Conservation (phyloP, 768 basidiomycete genomes). For the Solioccasus polychromus region DNA sequence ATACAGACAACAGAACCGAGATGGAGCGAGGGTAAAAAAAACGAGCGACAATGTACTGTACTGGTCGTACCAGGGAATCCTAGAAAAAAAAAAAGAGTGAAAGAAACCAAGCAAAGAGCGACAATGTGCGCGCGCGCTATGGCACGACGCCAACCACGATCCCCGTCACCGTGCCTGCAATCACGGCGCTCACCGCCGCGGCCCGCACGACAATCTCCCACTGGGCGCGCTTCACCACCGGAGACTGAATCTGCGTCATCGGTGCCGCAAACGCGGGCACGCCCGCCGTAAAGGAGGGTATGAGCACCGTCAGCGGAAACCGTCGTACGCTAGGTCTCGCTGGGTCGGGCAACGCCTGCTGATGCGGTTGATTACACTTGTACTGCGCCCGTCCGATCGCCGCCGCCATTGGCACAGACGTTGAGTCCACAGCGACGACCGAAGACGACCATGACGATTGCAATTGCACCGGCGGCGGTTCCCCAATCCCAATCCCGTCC, state of each 20-base stretch:
- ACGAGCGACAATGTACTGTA: too few species aligned
- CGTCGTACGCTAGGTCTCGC: not conserved
- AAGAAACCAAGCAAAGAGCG: too few species aligned
- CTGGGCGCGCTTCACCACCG: constrained; percentile 72
- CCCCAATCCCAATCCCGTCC: too few species aligned
- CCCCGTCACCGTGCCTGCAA: constrained; percentile 32
- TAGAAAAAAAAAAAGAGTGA: too few species aligned
- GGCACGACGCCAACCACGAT: constrained; percentile 21
- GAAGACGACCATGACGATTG: too few species aligned
- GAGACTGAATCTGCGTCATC: constrained; percentile 65
- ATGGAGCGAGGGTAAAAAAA: too few species aligned
- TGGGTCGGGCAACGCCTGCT: too few species aligned
- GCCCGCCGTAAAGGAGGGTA: constrained; percentile 32
- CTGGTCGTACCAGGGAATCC: too few species aligned
- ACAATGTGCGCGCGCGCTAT: not conserved
- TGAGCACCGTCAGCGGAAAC: constrained; percentile 12
- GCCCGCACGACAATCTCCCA: constrained; percentile 82
- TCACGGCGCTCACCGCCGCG: constrained; percentile 43
- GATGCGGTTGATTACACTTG: constrained; percentile 24
- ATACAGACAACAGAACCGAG: too few species aligned
- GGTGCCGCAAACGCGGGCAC: constrained; percentile 74
- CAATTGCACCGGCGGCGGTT: too few species aligned
- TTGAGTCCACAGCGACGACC: not conserved
- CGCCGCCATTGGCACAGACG: too few species aligned
- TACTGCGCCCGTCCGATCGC: constrained; percentile 29